Percentiles rank a stretch among this genome's conserved stretches.
These are phyloP conservation scores for Saposhnikovia divaricata DNA, from an alignment of 129 eudicot species.

Conservation along the genomic window DNA sequence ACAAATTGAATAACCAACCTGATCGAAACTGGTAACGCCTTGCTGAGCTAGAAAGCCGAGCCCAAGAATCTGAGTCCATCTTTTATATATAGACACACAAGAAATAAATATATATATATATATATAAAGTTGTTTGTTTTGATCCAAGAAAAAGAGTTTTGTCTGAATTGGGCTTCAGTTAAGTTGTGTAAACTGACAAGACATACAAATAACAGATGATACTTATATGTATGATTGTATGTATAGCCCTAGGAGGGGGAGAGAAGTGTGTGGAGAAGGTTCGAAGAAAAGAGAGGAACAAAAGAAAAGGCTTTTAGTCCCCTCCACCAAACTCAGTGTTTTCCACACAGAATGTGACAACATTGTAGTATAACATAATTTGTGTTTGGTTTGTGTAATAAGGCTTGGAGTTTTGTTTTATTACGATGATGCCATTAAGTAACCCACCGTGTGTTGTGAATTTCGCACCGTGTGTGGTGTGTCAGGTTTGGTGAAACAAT, in stretches of 20 bases:
- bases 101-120: not conserved
- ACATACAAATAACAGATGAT: not conserved
- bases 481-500: not conserved
- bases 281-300: slow-evolving; percentile 23
- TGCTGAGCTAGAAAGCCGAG: slow-evolving; percentile 41
- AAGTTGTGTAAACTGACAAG: not conserved
- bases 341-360: not conserved
- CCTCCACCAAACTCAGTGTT: slow-evolving; percentile 31
- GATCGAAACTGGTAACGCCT: slow-evolving; percentile 64
- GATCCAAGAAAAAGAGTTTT: not conserved
- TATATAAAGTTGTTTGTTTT: not conserved
- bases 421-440: not conserved
- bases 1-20: slow-evolving; percentile 24
- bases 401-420: not conserved
- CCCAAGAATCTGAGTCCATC: slow-evolving; percentile 72
- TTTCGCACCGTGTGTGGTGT: not conserved
- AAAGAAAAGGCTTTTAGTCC: slow-evolving; percentile 10
- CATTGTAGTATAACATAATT: not conserved
- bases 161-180: not conserved
- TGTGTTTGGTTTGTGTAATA: not conserved
- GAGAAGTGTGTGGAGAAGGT: slow-evolving; percentile 12
- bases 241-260: slow-evolving; percentile 15
- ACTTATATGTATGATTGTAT: not conserved
- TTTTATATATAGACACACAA: not conserved
- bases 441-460: not conserved